These are phyloP conservation scores for Fonsecaea erecta DNA, from an alignment of 2,329 filamentous ascomycete genomes.

Conservation along the genomic window DNA sequence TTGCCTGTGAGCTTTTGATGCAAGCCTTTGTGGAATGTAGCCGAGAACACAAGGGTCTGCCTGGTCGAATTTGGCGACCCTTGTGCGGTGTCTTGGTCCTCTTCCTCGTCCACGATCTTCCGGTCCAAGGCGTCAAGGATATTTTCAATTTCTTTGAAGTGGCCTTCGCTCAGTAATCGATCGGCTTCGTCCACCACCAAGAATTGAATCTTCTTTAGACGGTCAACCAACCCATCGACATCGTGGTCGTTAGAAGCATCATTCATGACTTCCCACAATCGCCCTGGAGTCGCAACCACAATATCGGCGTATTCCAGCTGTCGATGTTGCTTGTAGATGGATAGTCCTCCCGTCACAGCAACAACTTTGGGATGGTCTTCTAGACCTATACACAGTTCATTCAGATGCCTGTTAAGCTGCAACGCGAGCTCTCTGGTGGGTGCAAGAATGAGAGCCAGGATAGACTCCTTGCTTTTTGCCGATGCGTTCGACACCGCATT, in stretches of 20 bases:
- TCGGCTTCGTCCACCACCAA: constrained; percentile 95
- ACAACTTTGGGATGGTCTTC: constrained; percentile 69
- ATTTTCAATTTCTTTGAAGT: constrained; percentile 92
- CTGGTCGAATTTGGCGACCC: constrained; percentile 52
- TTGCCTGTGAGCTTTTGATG: constrained; percentile 90
- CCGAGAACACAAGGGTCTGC: constrained; percentile 95
- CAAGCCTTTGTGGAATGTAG: constrained; percentile 88
- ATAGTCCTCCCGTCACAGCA: constrained; percentile 87
- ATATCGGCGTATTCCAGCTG: constrained; percentile 84
- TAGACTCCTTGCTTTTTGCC: constrained; percentile 52
- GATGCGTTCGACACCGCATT: constrained; percentile 2
- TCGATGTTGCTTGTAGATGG: constrained; percentile 92
- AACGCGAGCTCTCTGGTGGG: constrained; percentile 93
- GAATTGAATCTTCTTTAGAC: constrained; percentile 76
- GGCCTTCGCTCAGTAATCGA: constrained; percentile 84
- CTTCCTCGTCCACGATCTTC: constrained; percentile 55
- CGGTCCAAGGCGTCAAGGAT: constrained; percentile 82
- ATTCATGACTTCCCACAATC: constrained; percentile 92
- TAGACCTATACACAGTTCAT: constrained; percentile 70
- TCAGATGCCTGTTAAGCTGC: constrained; percentile 84
- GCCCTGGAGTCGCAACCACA: constrained; percentile 88
- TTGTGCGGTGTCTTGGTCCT: constrained; percentile 47
- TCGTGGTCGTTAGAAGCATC: constrained; percentile 43
- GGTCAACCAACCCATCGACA: constrained; percentile 64
- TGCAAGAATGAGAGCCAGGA: constrained; percentile 76